Percentiles rank a stretch among this genome's conserved stretches.
Conservation (phyloP, 345 rosid species). For the Salix viminalis region DNA sequence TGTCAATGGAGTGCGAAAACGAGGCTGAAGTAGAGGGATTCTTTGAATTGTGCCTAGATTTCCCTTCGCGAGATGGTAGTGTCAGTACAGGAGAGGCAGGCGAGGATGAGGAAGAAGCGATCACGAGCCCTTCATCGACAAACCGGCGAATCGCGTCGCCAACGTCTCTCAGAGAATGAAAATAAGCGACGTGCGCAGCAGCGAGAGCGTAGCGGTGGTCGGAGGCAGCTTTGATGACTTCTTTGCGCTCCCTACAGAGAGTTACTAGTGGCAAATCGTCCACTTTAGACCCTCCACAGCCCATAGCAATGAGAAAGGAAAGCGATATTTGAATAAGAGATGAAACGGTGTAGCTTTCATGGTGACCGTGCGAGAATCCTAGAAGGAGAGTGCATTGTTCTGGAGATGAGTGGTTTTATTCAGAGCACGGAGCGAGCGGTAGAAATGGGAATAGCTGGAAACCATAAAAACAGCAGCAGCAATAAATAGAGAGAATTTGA, state of each 20-base stretch:
- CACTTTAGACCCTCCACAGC: conserved; percentile 88
- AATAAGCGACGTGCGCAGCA: conserved; percentile 77
- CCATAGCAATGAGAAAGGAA: conserved; percentile 41
- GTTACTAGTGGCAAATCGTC: conserved; percentile 69
- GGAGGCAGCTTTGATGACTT: conserved; percentile 63
- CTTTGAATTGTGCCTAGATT: conserved; percentile 25
- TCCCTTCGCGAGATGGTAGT: conserved; percentile 67
- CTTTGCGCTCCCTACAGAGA: conserved; percentile 72
- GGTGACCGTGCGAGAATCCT: not conserved
- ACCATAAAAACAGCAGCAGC: not conserved
- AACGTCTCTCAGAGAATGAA: conserved; percentile 61
- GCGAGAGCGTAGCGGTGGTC: conserved; percentile 74
- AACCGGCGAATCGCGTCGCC: conserved; percentile 75
- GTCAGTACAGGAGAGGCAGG: conserved; percentile 75
- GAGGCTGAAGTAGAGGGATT: conserved; percentile 57
- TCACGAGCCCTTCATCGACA: conserved; percentile 74
- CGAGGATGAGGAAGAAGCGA: conserved; percentile 38
- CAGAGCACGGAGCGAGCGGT: not conserved
- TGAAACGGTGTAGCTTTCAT: conserved; percentile 3
- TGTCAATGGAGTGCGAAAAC: conserved; percentile 44
- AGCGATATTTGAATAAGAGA: not conserved
- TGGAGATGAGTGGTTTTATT: not conserved
- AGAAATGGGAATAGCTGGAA: not conserved
- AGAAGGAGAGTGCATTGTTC: not conserved
- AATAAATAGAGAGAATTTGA: not conserved